Conservation (phyloP, 2,329 filamentous ascomycete genomes). For the Fusarium heterosporum region DNA sequence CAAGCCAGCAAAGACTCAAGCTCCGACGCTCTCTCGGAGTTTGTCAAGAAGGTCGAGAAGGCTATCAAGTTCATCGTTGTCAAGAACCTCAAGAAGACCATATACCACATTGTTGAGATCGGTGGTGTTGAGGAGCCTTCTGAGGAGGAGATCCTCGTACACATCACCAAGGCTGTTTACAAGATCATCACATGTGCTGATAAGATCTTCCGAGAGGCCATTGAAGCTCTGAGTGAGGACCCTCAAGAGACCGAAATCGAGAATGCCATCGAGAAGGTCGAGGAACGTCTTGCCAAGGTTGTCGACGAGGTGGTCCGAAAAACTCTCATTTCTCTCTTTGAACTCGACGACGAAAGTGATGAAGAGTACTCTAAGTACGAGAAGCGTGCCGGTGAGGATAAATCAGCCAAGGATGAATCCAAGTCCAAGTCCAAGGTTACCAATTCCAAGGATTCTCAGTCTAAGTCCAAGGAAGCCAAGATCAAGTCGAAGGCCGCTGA, state of each 20-base stretch:
- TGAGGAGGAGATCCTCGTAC: background rate
- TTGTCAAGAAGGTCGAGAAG: conserved; percentile 15
- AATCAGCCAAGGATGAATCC: background rate
- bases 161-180: conserved; percentile 5
- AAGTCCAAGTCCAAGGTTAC: background rate
- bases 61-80: conserved; percentile 10
- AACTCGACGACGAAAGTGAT: conserved; percentile 7
- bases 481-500: background rate
- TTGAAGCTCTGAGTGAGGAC: conserved; percentile 10
- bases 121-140: conserved; percentile 8
- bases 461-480: background rate
- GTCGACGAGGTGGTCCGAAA: conserved; percentile 24
- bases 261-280: conserved; percentile 5
- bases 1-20: background rate
- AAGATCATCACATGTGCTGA: conserved; percentile 4
- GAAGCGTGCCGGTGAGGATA: background rate
- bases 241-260: conserved; percentile 3
- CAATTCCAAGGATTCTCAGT: background rate
- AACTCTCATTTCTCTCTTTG: conserved; percentile 23
- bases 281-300: conserved; percentile 14
- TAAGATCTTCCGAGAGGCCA: conserved; percentile 10
- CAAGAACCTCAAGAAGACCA: conserved; percentile 15
- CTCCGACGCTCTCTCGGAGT: background rate
- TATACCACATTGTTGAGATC: conserved; percentile 6
- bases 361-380: background rate